Evolutionary conservation across 768 basidiomycete species (phyloP), one percentile per base, ranked within the genome.

Genomic region (Pleurotus eryngii): DNA sequence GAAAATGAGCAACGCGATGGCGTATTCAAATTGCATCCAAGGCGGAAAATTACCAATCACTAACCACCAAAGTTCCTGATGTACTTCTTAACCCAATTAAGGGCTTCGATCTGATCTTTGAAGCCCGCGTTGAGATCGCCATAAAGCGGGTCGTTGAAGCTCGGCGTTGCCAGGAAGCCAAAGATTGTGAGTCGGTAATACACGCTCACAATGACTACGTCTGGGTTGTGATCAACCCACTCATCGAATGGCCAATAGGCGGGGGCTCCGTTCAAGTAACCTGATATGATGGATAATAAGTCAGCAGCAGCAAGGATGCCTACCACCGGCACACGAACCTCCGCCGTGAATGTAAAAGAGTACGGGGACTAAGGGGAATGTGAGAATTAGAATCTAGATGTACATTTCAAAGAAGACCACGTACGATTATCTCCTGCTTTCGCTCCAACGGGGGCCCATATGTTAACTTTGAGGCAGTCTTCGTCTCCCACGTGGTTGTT

Each of bases 381-480:
- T 3, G 8, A 3, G 30, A 35, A 35, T 35, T 3, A 35, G 30
- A 35, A 35, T 11, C 3, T 9, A 11, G 30, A 35, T 9, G 30
- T 9, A 2, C 8, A 35, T 35, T 3, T 35, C 30, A 38, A 18
- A 17, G 9, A 14, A n/a, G 17, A 35, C 7, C 30, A 62, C 82
- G 61, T 58, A 84, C 83, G 61, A 37, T 81, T 76, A 59, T 78
- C 79, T 1, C 77, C 73, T 22, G 66, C 62, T 37, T 75, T 79
- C 2, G 78, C 76, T 5, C 76, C 74, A 5, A 72, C 68, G 1
- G 86, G 85, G 9, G 81, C 68, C 56, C 86, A 87, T 12, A 88
- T 74, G 64, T 87, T 85, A 18, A 86, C 70, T 48, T 86, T 86
- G 26, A 87, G 68, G 60, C 84, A 87, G 59, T 87, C 85, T 68